A percentile compares a stretch with the other conserved stretches of the same genome.
Conservation (phyloP, 2,329 filamentous ascomycete genomes). For the Cladosporium colombiae region DNA sequence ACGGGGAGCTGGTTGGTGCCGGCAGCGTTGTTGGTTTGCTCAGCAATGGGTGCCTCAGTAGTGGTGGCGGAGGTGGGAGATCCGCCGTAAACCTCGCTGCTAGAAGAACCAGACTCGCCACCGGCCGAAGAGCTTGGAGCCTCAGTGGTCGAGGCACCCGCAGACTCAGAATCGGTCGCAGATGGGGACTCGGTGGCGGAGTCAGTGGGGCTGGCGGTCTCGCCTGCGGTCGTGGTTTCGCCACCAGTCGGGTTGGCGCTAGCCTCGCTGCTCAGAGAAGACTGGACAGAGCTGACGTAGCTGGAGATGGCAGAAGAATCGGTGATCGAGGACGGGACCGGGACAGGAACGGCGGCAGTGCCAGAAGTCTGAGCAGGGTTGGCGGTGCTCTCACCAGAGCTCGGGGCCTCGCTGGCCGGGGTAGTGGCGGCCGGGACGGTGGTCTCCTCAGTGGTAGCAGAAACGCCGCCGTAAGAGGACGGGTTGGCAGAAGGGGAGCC, state of each 20-base stretch:
- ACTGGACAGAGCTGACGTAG: slow-evolving; percentile 19
- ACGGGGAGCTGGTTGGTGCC: slow-evolving; percentile 24
- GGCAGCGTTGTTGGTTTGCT: slow-evolving; percentile 24
- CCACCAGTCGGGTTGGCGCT: slow-evolving; percentile 13
- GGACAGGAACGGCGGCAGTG: neutral
- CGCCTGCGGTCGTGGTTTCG: neutral
- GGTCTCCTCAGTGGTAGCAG: slow-evolving; percentile 21
- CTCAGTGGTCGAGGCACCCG: slow-evolving; percentile 10
- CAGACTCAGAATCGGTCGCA: slow-evolving; percentile 5
- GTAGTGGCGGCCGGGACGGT: slow-evolving; percentile 13
- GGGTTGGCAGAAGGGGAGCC: slow-evolving; percentile 18
- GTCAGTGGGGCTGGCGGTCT: slow-evolving; percentile 11
- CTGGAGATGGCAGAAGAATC: slow-evolving; percentile 19
- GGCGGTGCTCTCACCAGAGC: slow-evolving; percentile 24
- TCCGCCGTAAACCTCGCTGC: slow-evolving; percentile 21
- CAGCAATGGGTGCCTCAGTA: slow-evolving; percentile 25
- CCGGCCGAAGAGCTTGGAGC: slow-evolving; percentile 8
- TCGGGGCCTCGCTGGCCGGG: slow-evolving; percentile 21
- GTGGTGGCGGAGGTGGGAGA: slow-evolving; percentile 19
- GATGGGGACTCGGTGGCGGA: slow-evolving; percentile 9
- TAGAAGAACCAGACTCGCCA: slow-evolving; percentile 12
- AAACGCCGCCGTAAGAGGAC: slow-evolving; percentile 19
- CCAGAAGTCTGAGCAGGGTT: slow-evolving; percentile 20
- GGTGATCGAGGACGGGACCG: slow-evolving; percentile 21
- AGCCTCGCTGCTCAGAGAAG: slow-evolving; percentile 13